Percentiles rank a stretch among this genome's conserved stretches.
Conservation (phyloP, 1,284 basidiomycete species). For the Laetiporus sulphureus region DNA sequence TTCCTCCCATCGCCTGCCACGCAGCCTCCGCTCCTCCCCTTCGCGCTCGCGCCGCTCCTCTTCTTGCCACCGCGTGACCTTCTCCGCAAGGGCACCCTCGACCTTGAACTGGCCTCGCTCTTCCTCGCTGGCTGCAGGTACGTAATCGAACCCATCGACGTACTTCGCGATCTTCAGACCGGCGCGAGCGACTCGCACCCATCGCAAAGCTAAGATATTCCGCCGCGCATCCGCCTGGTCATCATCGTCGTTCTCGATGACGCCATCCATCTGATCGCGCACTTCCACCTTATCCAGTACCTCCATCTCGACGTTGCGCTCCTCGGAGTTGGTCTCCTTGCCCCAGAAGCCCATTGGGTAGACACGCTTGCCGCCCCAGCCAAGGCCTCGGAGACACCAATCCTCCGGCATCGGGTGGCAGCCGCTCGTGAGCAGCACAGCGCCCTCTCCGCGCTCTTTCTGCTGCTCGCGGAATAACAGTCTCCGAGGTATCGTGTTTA, state of each 20-base stretch:
- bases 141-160: slow-evolving; percentile 73
- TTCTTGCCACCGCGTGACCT: slow-evolving; percentile 65
- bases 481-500: slow-evolving; percentile 55
- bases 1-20: slow-evolving; percentile 55
- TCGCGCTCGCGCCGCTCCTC: slow-evolving; percentile 59
- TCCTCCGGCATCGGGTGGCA: slow-evolving; percentile 84
- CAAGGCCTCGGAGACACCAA: slow-evolving; percentile 92
- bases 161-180: slow-evolving; percentile 63
- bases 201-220: slow-evolving; percentile 37
- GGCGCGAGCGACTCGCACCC: slow-evolving; percentile 71
- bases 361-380: slow-evolving; percentile 86
- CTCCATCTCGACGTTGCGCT: slow-evolving; percentile 69
- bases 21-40: slow-evolving; percentile 58
- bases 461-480: slow-evolving; percentile 32
- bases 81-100: slow-evolving; percentile 60
- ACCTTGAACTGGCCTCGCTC: slow-evolving; percentile 61
- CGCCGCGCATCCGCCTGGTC: slow-evolving; percentile 18
- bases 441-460: slow-evolving; percentile 20
- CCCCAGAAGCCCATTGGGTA: slow-evolving; percentile 90
- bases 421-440: slow-evolving; percentile 51
- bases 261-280: slow-evolving; percentile 56
- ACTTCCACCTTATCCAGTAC: slow-evolving; percentile 61
- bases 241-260: slow-evolving; percentile 72
- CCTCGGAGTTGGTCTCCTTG: slow-evolving; percentile 40
- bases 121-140: slow-evolving; percentile 25